Percentiles rank a stretch among this genome's conserved stretches.
These are phyloP conservation scores for Hyaloscypha finlandica DNA, from an alignment of 495 filamentous ascomycete species.

Conservation along the genomic window DNA sequence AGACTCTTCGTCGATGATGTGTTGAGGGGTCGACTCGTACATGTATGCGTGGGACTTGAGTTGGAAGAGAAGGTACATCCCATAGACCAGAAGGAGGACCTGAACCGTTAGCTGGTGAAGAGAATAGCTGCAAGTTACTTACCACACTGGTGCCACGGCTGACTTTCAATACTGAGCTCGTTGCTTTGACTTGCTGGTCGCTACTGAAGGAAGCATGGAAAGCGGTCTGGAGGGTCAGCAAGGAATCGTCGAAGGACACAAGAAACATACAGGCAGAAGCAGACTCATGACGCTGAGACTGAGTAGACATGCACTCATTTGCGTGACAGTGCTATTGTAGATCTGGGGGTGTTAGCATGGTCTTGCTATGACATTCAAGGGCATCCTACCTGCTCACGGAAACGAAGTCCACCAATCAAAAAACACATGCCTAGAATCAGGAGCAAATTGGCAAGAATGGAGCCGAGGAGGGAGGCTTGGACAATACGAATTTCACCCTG, in stretches of 20 bases:
- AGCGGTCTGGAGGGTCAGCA: slow-evolving; percentile 59
- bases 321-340: slow-evolving; percentile 92
- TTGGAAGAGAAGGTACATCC: slow-evolving; percentile 86
- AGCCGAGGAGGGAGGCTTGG: slow-evolving; percentile 84
- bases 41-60: slow-evolving; percentile 90
- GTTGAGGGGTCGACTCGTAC: slow-evolving; percentile 86
- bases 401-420: slow-evolving; percentile 81
- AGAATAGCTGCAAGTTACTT: slow-evolving; percentile 32
- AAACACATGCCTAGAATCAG: slow-evolving; percentile 92
- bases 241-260: background rate
- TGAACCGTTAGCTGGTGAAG: slow-evolving; percentile 14
- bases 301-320: slow-evolving; percentile 92
- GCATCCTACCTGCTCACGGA: slow-evolving; percentile 70
- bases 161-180: slow-evolving; percentile 72
- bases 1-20: slow-evolving; percentile 85
- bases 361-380: background rate
- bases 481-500: slow-evolving; percentile 85
- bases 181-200: slow-evolving; percentile 52
- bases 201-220: slow-evolving; percentile 86
- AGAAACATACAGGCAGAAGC: slow-evolving; percentile 62
- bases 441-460: slow-evolving; percentile 83
- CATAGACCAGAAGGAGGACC: slow-evolving; percentile 79
- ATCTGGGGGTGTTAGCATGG: slow-evolving; percentile 52
- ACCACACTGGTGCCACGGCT: slow-evolving; percentile 91
- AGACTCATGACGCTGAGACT: slow-evolving; percentile 88